Evolutionary conservation across 306 rosid species (phyloP).

Genomic region (Corylus avellana): DNA sequence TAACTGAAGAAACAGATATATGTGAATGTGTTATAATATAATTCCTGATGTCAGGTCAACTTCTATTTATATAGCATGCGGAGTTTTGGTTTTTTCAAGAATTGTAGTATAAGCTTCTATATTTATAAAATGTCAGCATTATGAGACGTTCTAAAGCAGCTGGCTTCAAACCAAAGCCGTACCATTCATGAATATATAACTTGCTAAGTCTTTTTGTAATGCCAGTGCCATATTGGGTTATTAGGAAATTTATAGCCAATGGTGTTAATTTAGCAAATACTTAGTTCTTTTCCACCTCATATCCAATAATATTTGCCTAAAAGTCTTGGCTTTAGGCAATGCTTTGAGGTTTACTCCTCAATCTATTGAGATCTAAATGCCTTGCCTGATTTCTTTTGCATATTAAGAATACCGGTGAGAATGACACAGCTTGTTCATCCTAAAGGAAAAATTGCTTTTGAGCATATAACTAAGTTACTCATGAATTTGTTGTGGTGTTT

Average conservation of each 20-base stretch:
- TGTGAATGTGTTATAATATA: not conserved
- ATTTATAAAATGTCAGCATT: not conserved
- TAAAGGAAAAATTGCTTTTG: not conserved
- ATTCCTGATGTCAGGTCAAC: not conserved
- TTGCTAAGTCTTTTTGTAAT: not conserved
- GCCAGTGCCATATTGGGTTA: not conserved
- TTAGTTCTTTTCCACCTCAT: not conserved
- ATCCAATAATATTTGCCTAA: not conserved
- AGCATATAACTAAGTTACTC: not conserved
- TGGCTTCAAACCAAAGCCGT: not conserved
- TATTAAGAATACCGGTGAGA: not conserved
- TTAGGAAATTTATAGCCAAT: not conserved
- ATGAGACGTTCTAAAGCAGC: not conserved
- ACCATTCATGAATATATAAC: not conserved
- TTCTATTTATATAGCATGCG: not conserved
- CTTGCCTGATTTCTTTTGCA: not conserved
- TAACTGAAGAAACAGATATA: not conserved
- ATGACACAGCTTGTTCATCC: not conserved
- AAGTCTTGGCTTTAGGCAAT: not conserved
- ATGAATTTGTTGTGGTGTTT: constrained; percentile 15
- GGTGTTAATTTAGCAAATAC: not conserved
- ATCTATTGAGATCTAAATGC: not conserved
- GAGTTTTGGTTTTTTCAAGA: not conserved
- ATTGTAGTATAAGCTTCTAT: not conserved
- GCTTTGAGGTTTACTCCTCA: not conserved